Evolutionary conservation across 129 eudicot genomes (phyloP).

Genomic region (Centella asiatica): DNA sequence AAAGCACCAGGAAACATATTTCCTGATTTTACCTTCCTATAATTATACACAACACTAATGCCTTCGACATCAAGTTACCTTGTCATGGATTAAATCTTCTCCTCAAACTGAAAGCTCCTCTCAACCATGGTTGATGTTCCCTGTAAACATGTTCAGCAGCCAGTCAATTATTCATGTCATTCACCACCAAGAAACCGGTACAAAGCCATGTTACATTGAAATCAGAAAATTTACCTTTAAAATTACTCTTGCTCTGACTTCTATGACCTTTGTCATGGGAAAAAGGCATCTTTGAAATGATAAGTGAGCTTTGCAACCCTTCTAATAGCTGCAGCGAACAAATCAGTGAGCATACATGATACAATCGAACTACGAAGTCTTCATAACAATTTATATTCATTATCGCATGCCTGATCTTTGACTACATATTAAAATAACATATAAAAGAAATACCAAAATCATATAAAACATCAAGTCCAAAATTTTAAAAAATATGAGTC

Average conservation of each 20-base stretch:
- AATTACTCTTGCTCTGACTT: slow-evolving; percentile 34
- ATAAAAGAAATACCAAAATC: too few species aligned
- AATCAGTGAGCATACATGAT: background rate
- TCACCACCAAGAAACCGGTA: background rate
- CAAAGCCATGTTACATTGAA: too few species aligned
- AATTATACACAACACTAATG: slow-evolving; percentile 30
- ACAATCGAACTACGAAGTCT: background rate
- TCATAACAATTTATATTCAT: background rate
- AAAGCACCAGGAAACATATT: slow-evolving; percentile 15
- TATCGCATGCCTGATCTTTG: too few species aligned
- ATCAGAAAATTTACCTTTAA: slow-evolving; percentile 37
- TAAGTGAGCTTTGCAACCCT: slow-evolving; percentile 83
- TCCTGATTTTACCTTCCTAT: slow-evolving; percentile 23
- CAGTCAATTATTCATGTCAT: background rate
- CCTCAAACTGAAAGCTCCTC: slow-evolving; percentile 9
- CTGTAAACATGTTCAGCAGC: slow-evolving; percentile 21
- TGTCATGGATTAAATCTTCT: slow-evolving; percentile 1
- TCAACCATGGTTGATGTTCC: slow-evolving; percentile 33
- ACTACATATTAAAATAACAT: too few species aligned
- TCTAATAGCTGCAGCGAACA: slow-evolving; percentile 56
- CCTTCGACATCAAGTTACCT: background rate
- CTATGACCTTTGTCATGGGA: slow-evolving; percentile 49
- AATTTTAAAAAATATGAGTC: too few species aligned
- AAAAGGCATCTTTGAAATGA: slow-evolving; percentile 50
- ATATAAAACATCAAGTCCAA: too few species aligned